These are phyloP conservation scores for Marasmius tenuissimus DNA, from an alignment of 1,284 basidiomycete genomes.

Conservation along the genomic window DNA sequence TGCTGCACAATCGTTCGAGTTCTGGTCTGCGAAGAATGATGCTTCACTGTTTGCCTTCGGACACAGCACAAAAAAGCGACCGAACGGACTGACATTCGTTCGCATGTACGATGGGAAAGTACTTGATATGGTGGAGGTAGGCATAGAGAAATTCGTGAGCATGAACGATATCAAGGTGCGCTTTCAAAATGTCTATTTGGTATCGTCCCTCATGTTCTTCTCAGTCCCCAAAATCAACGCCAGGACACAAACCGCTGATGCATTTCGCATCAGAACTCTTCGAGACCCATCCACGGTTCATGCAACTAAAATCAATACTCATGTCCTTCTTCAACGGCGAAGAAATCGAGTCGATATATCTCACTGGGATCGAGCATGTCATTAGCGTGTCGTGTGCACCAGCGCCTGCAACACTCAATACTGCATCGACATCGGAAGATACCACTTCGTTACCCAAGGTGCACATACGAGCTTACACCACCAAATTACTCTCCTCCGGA, in stretches of 20 bases:
- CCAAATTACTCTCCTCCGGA: constrained; percentile 75
- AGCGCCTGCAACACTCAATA: constrained; percentile 51
- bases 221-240: constrained; percentile 84
- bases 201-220: neutral
- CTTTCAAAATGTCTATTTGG: constrained; percentile 10
- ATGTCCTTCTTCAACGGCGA: constrained; percentile 91
- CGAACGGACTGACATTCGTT: constrained; percentile 85
- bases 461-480: constrained; percentile 88
- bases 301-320: constrained; percentile 92
- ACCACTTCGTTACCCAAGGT: constrained; percentile 71
- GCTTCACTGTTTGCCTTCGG: constrained; percentile 90
- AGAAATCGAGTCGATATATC: constrained; percentile 80
- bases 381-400: constrained; percentile 85
- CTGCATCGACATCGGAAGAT: constrained; percentile 41
- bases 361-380: constrained; percentile 88
- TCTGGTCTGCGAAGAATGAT: constrained; percentile 95
- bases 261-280: constrained; percentile 95
- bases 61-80: constrained; percentile 93
- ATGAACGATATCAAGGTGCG: constrained; percentile 86
- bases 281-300: constrained; percentile 86
- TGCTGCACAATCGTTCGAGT: constrained; percentile 74
- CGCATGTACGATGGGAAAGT: constrained; percentile 88
- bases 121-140: constrained; percentile 94
- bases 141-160: constrained; percentile 76
- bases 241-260: constrained; percentile 91